Conservation (phyloP, 805 yeast species). For the Yamadazyma sp. region DNA sequence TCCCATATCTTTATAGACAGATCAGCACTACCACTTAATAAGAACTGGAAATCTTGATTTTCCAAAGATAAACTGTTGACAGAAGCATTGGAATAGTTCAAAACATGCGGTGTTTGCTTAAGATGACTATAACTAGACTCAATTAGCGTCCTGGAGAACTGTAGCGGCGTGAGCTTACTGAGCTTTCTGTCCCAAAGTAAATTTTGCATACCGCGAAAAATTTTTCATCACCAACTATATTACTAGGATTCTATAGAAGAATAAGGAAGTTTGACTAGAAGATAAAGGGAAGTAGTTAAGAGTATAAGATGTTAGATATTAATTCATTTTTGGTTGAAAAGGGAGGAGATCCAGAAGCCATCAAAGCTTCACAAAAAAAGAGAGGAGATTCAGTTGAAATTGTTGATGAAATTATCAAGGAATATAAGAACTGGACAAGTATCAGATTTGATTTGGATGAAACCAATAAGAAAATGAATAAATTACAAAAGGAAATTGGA, state of each 20-base stretch:
- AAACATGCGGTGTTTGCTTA: slow-evolving; percentile 25
- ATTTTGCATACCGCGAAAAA: slow-evolving; percentile 31
- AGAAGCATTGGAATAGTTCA: slow-evolving; percentile 46
- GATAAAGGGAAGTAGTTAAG: neutral
- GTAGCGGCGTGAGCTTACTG: slow-evolving; percentile 26
- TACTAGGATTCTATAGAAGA: too few species aligned
- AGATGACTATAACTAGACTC: slow-evolving; percentile 29
- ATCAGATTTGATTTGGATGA: slow-evolving; percentile 81
- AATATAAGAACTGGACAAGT: slow-evolving; percentile 90
- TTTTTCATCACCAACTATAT: neutral
- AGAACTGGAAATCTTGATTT: slow-evolving; percentile 35
- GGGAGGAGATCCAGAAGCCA: slow-evolving; percentile 92
- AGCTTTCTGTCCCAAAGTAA: slow-evolving; percentile 33
- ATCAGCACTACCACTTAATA: slow-evolving; percentile 75
- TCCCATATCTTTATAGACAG: slow-evolving; percentile 70
- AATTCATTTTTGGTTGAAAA: slow-evolving; percentile 89
- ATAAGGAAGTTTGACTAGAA: neutral
- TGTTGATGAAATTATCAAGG: slow-evolving; percentile 91
- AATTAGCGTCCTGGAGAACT: slow-evolving; percentile 32
- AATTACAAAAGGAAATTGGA: slow-evolving; percentile 91
- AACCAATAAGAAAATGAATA: slow-evolving; percentile 82
- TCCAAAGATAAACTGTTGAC: slow-evolving; percentile 64
- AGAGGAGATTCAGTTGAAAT: slow-evolving; percentile 94
- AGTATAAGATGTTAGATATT: slow-evolving; percentile 78
- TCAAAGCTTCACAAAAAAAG: slow-evolving; percentile 85